Evolutionary conservation across 768 basidiomycete species (phyloP), one percentile per base, ranked within the genome.

Genomic region (Suillus tomentosus): DNA sequence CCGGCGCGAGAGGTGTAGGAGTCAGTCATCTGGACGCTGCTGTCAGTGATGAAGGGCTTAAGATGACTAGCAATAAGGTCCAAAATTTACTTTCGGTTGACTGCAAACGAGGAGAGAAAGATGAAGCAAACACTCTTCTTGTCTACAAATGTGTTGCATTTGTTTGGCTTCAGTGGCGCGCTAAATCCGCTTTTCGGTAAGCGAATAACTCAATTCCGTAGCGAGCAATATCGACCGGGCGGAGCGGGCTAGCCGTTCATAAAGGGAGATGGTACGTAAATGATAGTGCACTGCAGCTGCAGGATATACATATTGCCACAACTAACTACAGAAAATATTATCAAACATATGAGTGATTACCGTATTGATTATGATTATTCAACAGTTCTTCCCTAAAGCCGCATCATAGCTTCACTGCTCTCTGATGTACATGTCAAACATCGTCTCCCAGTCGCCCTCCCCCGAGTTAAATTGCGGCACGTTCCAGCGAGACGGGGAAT

Each of bases 1-100:
- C 87, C 86, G 71, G 84, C 85, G 74, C 84, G 85, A 71, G 85
- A 84, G 66, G 88, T 90, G 79, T 88, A 92, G 48, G 89, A 89
- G 77, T 91, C 89, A 65, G 91, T 74, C 91, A 93, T 93, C 84
- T 87, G 71, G 67, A 67, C 69, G 62, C 57, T 64, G 55, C 54
- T 62, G 66, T 61, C 68, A 60, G 66, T 48, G 67, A 60, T 56
- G 40, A 66, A 72, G 75, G 72, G 68, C 62, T 64, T 62, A 64
- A 51, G 15, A 22, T 39, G 56, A 62, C 63, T 66, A 57, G 60
- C 62, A 50, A 65, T 71, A 71, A 68, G 67, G 74, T 69, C 68
- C 68, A 73, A 74, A 78, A 81, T 81, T 79, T 79, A 82, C 80
- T 83, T 83, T 81, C 79, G 79, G 79, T 79, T 77, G 81, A 78